A percentile compares a stretch with the other conserved stretches of the same genome.
phyloP scores from a whole-genome alignment of 1,284 basidiomycete species.

The Ustanciosporium gigantosporum region DNA sequence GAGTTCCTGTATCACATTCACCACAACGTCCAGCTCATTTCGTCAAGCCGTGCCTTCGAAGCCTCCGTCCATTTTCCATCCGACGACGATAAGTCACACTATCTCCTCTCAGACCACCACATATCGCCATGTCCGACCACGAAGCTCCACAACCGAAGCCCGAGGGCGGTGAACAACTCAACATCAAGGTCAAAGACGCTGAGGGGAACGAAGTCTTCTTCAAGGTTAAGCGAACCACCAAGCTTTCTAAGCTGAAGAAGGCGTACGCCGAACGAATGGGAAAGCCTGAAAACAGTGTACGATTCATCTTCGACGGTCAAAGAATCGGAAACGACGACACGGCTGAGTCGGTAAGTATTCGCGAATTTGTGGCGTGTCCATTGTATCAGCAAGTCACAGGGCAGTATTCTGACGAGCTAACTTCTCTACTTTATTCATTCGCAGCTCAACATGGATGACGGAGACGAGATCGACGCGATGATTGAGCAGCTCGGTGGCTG shows the following conservation, averaged over 20 bases:
- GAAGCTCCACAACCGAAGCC: constrained; percentile 52
- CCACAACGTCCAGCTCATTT: too few relatives aligned
- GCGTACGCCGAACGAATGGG: constrained; percentile 93
- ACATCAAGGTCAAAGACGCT: constrained; percentile 61
- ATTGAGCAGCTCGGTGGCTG: constrained; percentile 58
- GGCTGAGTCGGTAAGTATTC: constrained; percentile 53
- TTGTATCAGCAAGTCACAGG: too few relatives aligned
- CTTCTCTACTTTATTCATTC: neutral
- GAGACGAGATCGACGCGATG: constrained; percentile 60
- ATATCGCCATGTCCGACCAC: constrained; percentile 56
- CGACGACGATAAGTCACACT: too few relatives aligned
- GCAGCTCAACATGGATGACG: constrained; percentile 60
- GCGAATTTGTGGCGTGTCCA: too few relatives aligned
- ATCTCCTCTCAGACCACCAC: too few relatives aligned
- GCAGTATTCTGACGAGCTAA: too few relatives aligned
- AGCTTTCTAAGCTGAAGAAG: constrained; percentile 86
- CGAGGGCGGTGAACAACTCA: constrained; percentile 57
- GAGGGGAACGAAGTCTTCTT: constrained; percentile 89
- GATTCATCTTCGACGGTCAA: constrained; percentile 59
- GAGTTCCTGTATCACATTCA: too few relatives aligned
- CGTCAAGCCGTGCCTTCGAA: too few relatives aligned
- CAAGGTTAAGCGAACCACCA: constrained; percentile 95
- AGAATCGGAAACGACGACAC: constrained; percentile 59
- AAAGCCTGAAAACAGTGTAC: constrained; percentile 65
- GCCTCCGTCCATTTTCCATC: too few relatives aligned